Evolutionary conservation across 768 basidiomycete species (phyloP).

Genomic region (Cytidiella melzeri): DNA sequence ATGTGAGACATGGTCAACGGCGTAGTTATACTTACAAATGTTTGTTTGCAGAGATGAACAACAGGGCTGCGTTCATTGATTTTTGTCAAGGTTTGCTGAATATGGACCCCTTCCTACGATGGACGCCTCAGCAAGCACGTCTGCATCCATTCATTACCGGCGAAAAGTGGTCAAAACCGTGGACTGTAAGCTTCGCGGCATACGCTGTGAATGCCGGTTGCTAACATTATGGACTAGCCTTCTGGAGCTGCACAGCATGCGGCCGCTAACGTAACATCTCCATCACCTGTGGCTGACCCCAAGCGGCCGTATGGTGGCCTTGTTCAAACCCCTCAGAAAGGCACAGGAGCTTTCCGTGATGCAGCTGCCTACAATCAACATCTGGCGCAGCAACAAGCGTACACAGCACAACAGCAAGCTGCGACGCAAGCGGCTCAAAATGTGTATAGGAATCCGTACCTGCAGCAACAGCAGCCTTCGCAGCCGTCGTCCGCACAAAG

Average conservation of each 20-base stretch:
- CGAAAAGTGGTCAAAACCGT: slow-evolving; percentile 88
- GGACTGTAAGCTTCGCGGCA: slow-evolving; percentile 59
- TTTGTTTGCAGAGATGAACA: slow-evolving; percentile 72
- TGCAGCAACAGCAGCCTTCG: slow-evolving; percentile 33
- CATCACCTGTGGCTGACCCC: slow-evolving; percentile 42
- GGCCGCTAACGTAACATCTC: slow-evolving; percentile 1
- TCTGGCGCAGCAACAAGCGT: slow-evolving; percentile 88
- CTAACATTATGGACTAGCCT: slow-evolving; percentile 1
- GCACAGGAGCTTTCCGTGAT: slow-evolving; percentile 82
- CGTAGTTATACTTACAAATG: no score
- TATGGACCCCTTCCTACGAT: slow-evolving; percentile 90
- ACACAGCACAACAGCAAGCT: slow-evolving; percentile 80
- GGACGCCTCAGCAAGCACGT: slow-evolving; percentile 95
- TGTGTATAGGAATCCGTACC: slow-evolving; percentile 76
- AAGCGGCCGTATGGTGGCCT: slow-evolving; percentile 93
- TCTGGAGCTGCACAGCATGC: slow-evolving; percentile 8
- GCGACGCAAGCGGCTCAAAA: slow-evolving; percentile 66
- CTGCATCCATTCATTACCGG: slow-evolving; percentile 98
- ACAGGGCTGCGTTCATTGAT: slow-evolving; percentile 92
- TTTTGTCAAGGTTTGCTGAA: slow-evolving; percentile 94
- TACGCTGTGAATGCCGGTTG: neutral
- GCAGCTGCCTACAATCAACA: slow-evolving; percentile 94
- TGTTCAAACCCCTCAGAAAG: slow-evolving; percentile 83
- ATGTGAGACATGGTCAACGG: slow-evolving; percentile 21
- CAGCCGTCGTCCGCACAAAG: slow-evolving; percentile 25